These are phyloP conservation scores for Claviceps digitariae DNA, from an alignment of 2,329 filamentous ascomycete species.

Conservation along the genomic window DNA sequence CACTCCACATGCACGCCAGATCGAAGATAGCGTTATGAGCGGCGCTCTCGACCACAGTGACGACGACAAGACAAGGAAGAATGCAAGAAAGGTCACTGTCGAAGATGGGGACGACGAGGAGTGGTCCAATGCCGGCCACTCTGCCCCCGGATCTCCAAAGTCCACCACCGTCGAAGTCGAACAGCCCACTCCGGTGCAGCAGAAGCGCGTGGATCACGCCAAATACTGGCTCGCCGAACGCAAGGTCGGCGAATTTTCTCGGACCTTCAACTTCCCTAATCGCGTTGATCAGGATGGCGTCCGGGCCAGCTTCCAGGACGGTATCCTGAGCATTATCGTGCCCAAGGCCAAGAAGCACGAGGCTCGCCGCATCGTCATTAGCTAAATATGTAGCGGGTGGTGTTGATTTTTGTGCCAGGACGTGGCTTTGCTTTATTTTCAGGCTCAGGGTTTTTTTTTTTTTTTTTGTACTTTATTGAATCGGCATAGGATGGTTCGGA, in stretches of 20 bases:
- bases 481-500: not conserved
- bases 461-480: not conserved
- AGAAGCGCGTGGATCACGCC: constrained; percentile 25
- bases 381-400: constrained; percentile 20
- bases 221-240: constrained; percentile 64
- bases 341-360: constrained; percentile 53
- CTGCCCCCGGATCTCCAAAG: constrained; percentile 1
- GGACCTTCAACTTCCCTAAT: constrained; percentile 54
- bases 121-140: constrained; percentile 9
- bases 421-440: not conserved
- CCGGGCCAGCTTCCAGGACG: constrained; percentile 48
- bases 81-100: constrained; percentile 46
- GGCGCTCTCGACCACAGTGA: too few species aligned
- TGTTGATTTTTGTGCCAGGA: not conserved
- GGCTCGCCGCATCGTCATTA: constrained; percentile 39
- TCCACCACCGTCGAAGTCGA: constrained; percentile 10
- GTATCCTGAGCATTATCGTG: constrained; percentile 48
- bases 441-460: too few species aligned
- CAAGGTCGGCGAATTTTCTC: constrained; percentile 51
- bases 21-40: constrained; percentile 37
- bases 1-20: constrained; percentile 30
- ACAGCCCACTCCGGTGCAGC: constrained; percentile 13
- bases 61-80: constrained; percentile 22
- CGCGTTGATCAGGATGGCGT: constrained; percentile 50
- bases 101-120: constrained; percentile 41